Evolutionary conservation across 2,329 filamentous ascomycete species (phyloP).

Genomic region (Kalmusia sp.): DNA sequence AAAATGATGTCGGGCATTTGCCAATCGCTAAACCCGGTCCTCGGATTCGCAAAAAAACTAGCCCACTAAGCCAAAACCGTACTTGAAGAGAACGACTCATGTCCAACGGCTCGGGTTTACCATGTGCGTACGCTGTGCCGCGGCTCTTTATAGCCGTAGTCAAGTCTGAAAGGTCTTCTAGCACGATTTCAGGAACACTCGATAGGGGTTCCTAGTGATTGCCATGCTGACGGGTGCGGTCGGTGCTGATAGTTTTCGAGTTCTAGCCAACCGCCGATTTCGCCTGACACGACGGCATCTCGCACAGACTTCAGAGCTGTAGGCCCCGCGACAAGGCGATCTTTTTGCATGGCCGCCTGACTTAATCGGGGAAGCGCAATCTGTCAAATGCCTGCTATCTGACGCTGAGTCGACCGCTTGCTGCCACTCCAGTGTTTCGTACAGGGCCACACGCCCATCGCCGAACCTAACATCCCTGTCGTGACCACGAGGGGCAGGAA

Average conservation of each 20-base stretch:
- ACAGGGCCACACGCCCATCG: not conserved
- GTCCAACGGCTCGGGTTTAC: not conserved
- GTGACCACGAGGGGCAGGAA: not conserved
- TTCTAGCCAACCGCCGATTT: not conserved
- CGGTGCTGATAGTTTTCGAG: not conserved
- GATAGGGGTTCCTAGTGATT: not conserved
- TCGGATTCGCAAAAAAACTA: too few species aligned
- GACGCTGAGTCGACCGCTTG: not conserved
- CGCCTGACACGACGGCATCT: not conserved
- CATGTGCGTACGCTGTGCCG: not conserved
- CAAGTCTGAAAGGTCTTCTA: not conserved
- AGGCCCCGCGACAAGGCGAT: not conserved
- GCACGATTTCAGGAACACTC: not conserved
- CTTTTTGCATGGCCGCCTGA: not conserved
- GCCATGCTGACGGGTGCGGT: not conserved
- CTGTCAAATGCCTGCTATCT: not conserved
- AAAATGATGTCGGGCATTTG: too few species aligned
- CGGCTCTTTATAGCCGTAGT: not conserved
- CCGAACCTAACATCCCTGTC: not conserved
- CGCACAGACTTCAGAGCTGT: not conserved
- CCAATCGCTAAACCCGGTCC: too few species aligned
- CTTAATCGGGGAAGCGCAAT: not conserved
- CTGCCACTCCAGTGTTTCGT: slow-evolving; percentile 2
- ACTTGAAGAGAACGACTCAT: too few species aligned
- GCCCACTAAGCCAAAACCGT: too few species aligned